These are phyloP conservation scores for Wickerhamomyces bisporus DNA, from an alignment of 805 yeast species.

Conservation along the genomic window DNA sequence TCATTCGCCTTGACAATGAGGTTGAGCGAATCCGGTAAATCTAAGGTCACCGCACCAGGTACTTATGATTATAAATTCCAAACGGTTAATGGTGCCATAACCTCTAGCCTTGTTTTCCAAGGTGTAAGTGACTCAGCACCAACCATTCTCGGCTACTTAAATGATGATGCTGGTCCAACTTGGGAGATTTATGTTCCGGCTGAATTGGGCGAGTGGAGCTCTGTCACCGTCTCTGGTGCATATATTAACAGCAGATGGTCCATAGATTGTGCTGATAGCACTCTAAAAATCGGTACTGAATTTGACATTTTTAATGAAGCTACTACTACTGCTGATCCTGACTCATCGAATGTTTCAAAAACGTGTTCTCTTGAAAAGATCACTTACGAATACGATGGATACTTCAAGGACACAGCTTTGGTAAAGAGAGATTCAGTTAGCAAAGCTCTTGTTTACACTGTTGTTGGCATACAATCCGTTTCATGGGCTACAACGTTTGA, in stretches of 20 bases:
- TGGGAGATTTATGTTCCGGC: conserved; percentile 1
- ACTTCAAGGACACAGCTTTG: too few species aligned
- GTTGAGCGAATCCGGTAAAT: not conserved
- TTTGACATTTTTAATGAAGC: not conserved
- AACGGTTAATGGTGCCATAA: not conserved
- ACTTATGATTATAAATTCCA: not conserved
- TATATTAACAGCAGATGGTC: not conserved
- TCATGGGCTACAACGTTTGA: not conserved
- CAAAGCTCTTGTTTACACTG: not conserved
- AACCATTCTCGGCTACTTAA: not conserved
- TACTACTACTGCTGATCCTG: not conserved
- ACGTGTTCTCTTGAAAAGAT: not conserved
- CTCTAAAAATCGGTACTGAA: not conserved
- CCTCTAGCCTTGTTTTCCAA: not conserved
- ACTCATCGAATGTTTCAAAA: not conserved
- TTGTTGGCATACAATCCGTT: not conserved
- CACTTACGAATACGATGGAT: not conserved
- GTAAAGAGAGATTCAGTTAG: too few species aligned
- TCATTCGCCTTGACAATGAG: not conserved
- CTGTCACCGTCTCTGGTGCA: not conserved
- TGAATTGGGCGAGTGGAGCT: not conserved
- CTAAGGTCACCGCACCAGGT: not conserved
- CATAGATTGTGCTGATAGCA: not conserved
- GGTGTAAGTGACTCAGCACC: not conserved
- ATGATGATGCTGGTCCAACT: not conserved